Evolutionary conservation across 805 yeast species (phyloP), one percentile per base, ranked within the genome.

Genomic region (Naumovozyma baii): DNA sequence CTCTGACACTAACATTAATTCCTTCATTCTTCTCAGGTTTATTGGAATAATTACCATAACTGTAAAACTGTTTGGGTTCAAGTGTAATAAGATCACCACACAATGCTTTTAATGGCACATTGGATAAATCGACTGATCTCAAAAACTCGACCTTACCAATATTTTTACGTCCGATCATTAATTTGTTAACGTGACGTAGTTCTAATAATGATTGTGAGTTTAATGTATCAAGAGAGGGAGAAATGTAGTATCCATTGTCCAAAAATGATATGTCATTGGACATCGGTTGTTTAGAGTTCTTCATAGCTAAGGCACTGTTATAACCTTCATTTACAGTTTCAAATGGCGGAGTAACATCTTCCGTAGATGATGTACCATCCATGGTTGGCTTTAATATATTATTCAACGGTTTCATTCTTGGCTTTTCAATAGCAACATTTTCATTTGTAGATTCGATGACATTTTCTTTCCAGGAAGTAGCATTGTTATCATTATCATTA

Each of bases 241-340:
- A 74, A 39, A 79, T 80, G 84, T 92, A 92, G 63, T 88, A 92
- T 4, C 88, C 95, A 36, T 82, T 74, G 12, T 77, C 78, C 38
- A 80, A 75, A 20, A 69, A 68, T 33, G 72, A 66, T 33, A 66
- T 64, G 33, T 69, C 69, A 34, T 67, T 72, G 1, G 57, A 55
- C 15, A 39, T 12, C 33, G 42, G 43, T 19, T 39, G 31, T n/a
- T 41, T 37, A 17, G n/a, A n/a, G n/a, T n/a, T n/a, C n/a, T n/a
- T n/a, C n/a, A n/a, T n/a, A n/a, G n/a, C n/a, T n/a, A n/a, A n/a
- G n/a, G n/a, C n/a, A n/a, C n/a, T n/a, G n/a, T n/a, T n/a, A n/a
- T n/a, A n/a, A n/a, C n/a, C n/a, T n/a, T n/a, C n/a, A n/a, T n/a
- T n/a, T n/a, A n/a, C n/a, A n/a, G n/a, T n/a, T n/a, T n/a, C n/a